These are phyloP conservation scores for Tylopilus rubrobrunneus DNA, from an alignment of 768 basidiomycete species.

Conservation along the genomic window DNA sequence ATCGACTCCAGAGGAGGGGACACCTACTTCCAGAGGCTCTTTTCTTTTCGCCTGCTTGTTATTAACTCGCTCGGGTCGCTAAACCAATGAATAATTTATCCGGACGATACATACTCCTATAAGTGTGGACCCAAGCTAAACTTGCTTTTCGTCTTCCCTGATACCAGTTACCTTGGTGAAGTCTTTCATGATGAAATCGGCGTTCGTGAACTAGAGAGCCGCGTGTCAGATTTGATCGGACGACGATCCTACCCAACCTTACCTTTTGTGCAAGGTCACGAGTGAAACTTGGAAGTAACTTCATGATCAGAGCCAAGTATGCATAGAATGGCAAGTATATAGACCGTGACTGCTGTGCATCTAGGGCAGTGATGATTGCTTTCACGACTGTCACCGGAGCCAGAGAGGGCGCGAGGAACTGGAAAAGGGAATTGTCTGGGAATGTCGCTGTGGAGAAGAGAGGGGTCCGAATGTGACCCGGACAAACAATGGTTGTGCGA, in stretches of 20 bases:
- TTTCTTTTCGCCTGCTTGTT: background rate
- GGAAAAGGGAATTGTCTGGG: slow-evolving; percentile 48
- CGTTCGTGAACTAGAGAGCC: slow-evolving; percentile 50
- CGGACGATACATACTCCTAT: background rate
- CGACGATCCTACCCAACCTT: slow-evolving; percentile 11
- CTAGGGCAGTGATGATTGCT: slow-evolving; percentile 74
- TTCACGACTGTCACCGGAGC: slow-evolving; percentile 76
- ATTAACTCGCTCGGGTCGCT: background rate
- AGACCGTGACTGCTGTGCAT: slow-evolving; percentile 71
- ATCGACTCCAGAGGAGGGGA: background rate
- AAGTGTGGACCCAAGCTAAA: slow-evolving; percentile 1
- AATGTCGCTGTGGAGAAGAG: slow-evolving; percentile 65
- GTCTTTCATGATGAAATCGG: slow-evolving; percentile 66
- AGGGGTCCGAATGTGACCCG: slow-evolving; percentile 75
- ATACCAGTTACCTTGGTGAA: slow-evolving; percentile 65
- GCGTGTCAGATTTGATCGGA: slow-evolving; percentile 6
- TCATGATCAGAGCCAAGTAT: slow-evolving; percentile 53
- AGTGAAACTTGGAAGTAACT: slow-evolving; percentile 64
- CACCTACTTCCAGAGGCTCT: background rate
- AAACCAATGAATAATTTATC: background rate
- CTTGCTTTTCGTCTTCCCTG: slow-evolving; percentile 49
- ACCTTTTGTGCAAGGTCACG: slow-evolving; percentile 79
- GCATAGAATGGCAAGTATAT: slow-evolving; percentile 73
- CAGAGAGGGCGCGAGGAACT: slow-evolving; percentile 76
- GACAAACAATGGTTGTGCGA: slow-evolving; percentile 83